Percentiles rank a stretch among this genome's conserved stretches.
These are phyloP conservation scores for Sarocladium strictum DNA, from an alignment of 2,329 filamentous ascomycete species.

Conservation along the genomic window DNA sequence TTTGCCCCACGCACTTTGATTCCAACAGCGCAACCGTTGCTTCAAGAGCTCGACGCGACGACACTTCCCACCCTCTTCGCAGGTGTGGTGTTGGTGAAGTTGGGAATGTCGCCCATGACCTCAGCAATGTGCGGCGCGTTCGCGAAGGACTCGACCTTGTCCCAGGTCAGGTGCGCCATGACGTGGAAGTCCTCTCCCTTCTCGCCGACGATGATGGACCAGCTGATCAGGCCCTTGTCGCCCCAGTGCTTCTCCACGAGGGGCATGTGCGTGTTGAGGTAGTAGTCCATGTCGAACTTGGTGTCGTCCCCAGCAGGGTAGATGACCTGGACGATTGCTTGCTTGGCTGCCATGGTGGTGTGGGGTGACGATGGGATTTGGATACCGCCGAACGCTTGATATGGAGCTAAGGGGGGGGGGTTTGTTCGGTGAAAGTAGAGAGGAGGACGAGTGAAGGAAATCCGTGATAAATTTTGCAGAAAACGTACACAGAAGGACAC, in stretches of 20 bases:
- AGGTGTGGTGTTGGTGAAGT: conserved; percentile 22
- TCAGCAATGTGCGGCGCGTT: conserved; percentile 12
- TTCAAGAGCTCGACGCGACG: neutral
- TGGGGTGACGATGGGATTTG: neutral
- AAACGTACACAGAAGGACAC: too few species aligned
- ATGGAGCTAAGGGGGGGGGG: too few species aligned
- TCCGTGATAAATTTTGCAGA: too few species aligned
- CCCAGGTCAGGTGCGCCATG: conserved; percentile 25
- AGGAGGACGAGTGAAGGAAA: too few species aligned
- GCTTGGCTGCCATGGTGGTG: conserved; percentile 10
- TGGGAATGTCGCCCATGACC: conserved; percentile 26
- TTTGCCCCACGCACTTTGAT: too few species aligned
- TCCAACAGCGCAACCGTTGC: too few species aligned
- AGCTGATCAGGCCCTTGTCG: conserved; percentile 31
- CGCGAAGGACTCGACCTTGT: conserved; percentile 18
- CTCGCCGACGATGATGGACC: conserved; percentile 24
- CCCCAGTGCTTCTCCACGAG: conserved; percentile 33
- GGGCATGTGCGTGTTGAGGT: conserved; percentile 39
- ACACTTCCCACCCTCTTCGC: neutral
- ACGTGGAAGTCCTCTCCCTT: conserved; percentile 18
- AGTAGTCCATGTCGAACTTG: conserved; percentile 44
- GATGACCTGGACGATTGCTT: conserved; percentile 22
- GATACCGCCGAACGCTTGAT: too few species aligned
- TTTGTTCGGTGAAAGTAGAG: too few species aligned
- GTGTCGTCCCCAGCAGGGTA: conserved; percentile 33